phyloP scores from a whole-genome alignment of 2,329 filamentous ascomycete genomes.

The Erysiphe pulchra region DNA sequence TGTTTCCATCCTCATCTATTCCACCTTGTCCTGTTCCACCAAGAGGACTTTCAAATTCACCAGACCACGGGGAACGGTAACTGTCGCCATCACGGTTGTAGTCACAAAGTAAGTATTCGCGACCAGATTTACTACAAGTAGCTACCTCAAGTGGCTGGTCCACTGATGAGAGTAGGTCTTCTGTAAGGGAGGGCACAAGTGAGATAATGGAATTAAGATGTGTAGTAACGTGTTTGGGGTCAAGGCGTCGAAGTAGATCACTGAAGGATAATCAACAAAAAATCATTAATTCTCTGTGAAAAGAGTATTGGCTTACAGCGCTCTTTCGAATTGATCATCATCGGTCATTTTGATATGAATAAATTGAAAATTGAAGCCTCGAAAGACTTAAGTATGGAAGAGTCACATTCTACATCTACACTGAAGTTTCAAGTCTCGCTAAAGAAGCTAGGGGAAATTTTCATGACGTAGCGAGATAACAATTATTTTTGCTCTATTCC shows the following conservation, averaged over 20 bases:
- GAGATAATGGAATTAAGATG: constrained; percentile 77
- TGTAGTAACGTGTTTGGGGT: constrained; percentile 69
- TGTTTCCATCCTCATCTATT: constrained; percentile 22
- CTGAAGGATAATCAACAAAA: constrained; percentile 20
- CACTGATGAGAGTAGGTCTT: constrained; percentile 92
- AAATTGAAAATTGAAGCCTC: no score
- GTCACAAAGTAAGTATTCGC: constrained; percentile 95
- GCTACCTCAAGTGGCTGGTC: constrained; percentile 79
- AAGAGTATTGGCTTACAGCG: constrained; percentile 10
- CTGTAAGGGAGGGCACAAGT: constrained; percentile 74
- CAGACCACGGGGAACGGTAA: constrained; percentile 96
- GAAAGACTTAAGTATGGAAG: no score
- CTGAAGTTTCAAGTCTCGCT: no score
- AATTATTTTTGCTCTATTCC: no score
- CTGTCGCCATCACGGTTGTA: constrained; percentile 98
- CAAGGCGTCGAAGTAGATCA: constrained; percentile 91
- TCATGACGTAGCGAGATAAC: no score
- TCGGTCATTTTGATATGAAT: constrained; percentile 11
- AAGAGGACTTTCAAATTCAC: constrained; percentile 85
- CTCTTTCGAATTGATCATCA: constrained; percentile 14
- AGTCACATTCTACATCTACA: no score
- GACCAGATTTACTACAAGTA: constrained; percentile 66
- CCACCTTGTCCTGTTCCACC: constrained; percentile 32
- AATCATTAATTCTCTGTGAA: no score
- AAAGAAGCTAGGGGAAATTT: no score